Evolutionary conservation across 2,329 filamentous ascomycete species (phyloP).

Genomic region (Monosporascus sp.): DNA sequence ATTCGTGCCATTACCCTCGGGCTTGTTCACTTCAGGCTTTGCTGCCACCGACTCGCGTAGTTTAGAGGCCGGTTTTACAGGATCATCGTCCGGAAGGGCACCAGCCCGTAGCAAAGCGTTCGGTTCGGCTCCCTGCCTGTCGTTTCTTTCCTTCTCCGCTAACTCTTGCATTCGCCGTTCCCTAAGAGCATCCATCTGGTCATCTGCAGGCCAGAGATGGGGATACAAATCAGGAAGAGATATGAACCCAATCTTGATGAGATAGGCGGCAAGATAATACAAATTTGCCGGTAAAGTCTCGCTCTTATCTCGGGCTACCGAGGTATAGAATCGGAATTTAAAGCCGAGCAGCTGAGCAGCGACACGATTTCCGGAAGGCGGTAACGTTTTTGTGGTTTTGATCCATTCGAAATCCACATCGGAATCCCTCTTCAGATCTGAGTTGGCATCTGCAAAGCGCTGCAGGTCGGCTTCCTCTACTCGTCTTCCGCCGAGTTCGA

Average conservation of each 20-base stretch:
- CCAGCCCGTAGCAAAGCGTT: conserved; percentile 88
- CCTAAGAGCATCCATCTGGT: conserved; percentile 71
- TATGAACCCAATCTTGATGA: conserved; percentile 97
- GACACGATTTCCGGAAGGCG: conserved; percentile 80
- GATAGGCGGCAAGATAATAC: conserved; percentile 81
- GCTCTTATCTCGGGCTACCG: conserved; percentile 64
- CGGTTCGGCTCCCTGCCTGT: conserved; percentile 62
- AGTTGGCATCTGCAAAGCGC: conserved; percentile 40
- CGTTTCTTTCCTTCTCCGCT: conserved; percentile 68
- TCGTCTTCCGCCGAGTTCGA: conserved; percentile 74
- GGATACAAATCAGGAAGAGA: conserved; percentile 87
- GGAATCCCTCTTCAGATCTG: conserved; percentile 37
- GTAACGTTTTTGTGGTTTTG: conserved; percentile 70
- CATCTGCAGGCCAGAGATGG: conserved; percentile 82
- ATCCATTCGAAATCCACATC: conserved; percentile 60
- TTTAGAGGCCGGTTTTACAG: conserved; percentile 43
- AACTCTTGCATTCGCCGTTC: conserved; percentile 69
- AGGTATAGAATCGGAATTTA: conserved; percentile 93
- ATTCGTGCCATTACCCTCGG: conserved; percentile 38
- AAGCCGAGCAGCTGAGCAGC: conserved; percentile 94
- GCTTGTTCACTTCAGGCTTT: conserved; percentile 49
- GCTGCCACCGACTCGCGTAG: conserved; percentile 46
- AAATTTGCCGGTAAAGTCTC: conserved; percentile 88
- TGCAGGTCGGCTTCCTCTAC: conserved; percentile 55
- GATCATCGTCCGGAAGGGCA: conserved; percentile 84